Base-by-base conservation (phyloP, 352 stramenopile species). In the Pythium phragmiticola region DNA sequence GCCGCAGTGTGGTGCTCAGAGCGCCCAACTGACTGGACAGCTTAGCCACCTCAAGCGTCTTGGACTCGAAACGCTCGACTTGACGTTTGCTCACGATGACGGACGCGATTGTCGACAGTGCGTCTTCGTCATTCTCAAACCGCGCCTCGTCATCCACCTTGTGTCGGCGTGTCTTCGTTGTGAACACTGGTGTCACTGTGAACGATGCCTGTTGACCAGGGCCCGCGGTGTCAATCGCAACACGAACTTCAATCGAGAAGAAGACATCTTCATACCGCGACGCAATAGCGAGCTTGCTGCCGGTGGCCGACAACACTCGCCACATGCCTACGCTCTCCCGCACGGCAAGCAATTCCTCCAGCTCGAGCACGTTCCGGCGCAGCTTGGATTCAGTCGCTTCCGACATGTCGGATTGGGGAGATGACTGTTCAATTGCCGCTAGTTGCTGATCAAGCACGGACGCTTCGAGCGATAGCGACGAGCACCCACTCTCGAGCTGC, bases 391-490 rank as follows among this genome's bases (percentile, higher is more conserved):
- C 65, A 3, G 47, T 52, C 4, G 28, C 34, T 33, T 65, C 45
- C 0, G 53, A 45, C 6, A 46, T 17, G 37, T 55, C 37, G 1
- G 55, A 17, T 4, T 57, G 30, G 4, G 54, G 60, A 4, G 54
- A 52, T 0, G 41, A 30, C 6, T 45, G 36, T 36, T 65, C 36
- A 47, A 69, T 19, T 23, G 42, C 23, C 5, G 19, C 33, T 1
- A 90, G 66, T 37, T 84, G 77, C 51, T 82, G 80, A 43, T 81
- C 69, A 1, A 90, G 57, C 33, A 92, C 78, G 0, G 79, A 89
- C 5, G 81, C 83, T 58, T 94, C 75, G 9, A 94, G 68, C 16
- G 78, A 78, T 3, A 94, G 65, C 12, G 76, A 78, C 13, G 82
- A 79, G 43, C 81, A 89, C 37, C 88, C 57, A 12, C 66, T 81